Base-by-base conservation (phyloP, 257 asterid species). In the Solanum piurae region DNA sequence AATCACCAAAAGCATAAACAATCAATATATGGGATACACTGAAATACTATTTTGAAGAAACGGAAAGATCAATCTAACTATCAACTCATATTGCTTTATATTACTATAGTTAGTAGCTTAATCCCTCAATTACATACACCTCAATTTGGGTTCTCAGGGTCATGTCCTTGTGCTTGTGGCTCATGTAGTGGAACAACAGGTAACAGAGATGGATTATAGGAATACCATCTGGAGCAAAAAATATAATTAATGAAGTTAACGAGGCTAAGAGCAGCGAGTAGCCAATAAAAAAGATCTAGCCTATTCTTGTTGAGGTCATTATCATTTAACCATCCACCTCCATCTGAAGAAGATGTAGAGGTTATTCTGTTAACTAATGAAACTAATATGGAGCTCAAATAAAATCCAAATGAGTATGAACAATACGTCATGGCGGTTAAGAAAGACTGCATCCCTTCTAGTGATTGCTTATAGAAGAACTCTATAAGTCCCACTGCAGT, bases 401-500 rank as follows among this genome's bases (percentile, higher is more conserved):
- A 95, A 86, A 95, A 94, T 6, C 98, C 98, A 58, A 93, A 94
- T 0, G 97, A 93, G 21, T 94, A 94, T 2, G 97, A 92, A 72
- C 95, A 95, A 86, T 94, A 95, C 3, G 96, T 93, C 96, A 94
- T 91, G 66, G 97, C 97, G 0, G 97, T 95, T 23, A 93, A 88
- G 87, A 95, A 94, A 0, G 97, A 95, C 16, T 91, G 97, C 97
- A 94, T 94, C 86, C 98, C 98, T 36, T 89, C 85, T 38, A 88
- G n/a, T 0, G 96, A 93, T 13, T 95, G 96, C 13, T 91, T 93
- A 86, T 95, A 95, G 89, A 95, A 95, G 87, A 93, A 94, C 37
- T 95, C 98, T 4, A 94, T 92, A 4, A 95, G 88, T 18, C 98
- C 98, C 69, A 95, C 98, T 0, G 96, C 97, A 1, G 98, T 95